Evolutionary conservation across 2,329 filamentous ascomycete species (phyloP).

Genomic region (Epicoccum sorghinum): DNA sequence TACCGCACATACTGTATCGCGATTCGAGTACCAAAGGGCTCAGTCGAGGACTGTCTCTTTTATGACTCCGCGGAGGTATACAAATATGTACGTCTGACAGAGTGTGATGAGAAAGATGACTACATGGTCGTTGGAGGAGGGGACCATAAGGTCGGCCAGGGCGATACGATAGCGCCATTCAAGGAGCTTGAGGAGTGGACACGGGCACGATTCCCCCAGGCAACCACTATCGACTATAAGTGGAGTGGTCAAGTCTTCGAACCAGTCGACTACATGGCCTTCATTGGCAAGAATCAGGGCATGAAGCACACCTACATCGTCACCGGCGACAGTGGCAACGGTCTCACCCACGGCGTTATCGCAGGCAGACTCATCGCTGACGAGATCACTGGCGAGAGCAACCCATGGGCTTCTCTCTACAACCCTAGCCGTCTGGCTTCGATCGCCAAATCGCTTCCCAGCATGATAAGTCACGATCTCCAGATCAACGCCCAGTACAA

Average conservation of each 20-base stretch:
- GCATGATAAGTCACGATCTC: conserved; percentile 58
- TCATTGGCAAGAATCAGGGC: conserved; percentile 62
- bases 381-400: conserved; percentile 57
- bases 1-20: conserved; percentile 64
- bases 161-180: conserved; percentile 54
- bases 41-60: conserved; percentile 60
- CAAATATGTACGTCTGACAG: conserved; percentile 62
- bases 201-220: conserved; percentile 59
- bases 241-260: conserved; percentile 66
- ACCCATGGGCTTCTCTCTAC: conserved; percentile 59
- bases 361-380: conserved; percentile 61
- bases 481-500: conserved; percentile 65
- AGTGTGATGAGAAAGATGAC: conserved; percentile 60
- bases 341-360: conserved; percentile 62
- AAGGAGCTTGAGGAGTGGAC: conserved; percentile 61
- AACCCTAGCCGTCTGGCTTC: conserved; percentile 56
- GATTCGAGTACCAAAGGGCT: conserved; percentile 59
- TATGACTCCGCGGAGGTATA: conserved; percentile 63
- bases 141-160: conserved; percentile 65
- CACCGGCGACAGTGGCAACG: conserved; percentile 64
- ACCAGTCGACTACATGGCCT: conserved; percentile 61
- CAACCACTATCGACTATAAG: conserved; percentile 58
- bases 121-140: conserved; percentile 63
- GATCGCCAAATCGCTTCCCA: conserved; percentile 53
- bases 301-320: conserved; percentile 59